phyloP scores from a whole-genome alignment of 2,329 filamentous ascomycete genomes.

The Dothistroma pini region DNA sequence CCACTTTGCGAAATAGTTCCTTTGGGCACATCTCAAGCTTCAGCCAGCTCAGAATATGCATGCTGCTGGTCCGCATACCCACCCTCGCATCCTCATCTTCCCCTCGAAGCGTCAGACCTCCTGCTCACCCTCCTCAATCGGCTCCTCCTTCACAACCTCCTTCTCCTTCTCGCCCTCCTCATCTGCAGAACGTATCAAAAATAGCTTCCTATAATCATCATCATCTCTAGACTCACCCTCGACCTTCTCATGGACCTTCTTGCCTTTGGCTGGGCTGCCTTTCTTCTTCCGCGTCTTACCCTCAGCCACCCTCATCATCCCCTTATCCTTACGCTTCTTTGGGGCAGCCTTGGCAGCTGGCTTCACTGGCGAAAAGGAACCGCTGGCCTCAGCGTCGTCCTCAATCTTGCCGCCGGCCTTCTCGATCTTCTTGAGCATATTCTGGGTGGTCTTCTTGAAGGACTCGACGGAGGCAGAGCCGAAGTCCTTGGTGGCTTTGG shows the following conservation, averaged over 20 bases:
- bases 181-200: not conserved
- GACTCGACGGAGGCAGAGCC: not conserved
- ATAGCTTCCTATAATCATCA: not conserved
- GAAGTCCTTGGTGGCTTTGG: constrained; percentile 1
- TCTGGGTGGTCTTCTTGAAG: not conserved
- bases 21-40: no score
- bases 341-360: not conserved
- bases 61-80: no score
- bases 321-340: not conserved
- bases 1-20: no score
- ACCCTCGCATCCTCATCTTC: no score
- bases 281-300: not conserved
- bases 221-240: not conserved
- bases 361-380: not conserved
- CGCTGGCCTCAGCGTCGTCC: not conserved
- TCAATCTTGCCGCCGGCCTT: not conserved
- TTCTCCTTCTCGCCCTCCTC: not conserved
- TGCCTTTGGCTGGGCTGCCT: not conserved
- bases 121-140: not conserved
- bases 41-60: no score
- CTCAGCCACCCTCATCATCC: not conserved
- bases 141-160: not conserved
- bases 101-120: not conserved
- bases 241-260: not conserved
- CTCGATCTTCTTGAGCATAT: constrained; percentile 4